Percentiles rank a stretch among this genome's conserved stretches.
Conservation (phyloP, 2,329 filamentous ascomycete species). For the Claviceps africana region DNA sequence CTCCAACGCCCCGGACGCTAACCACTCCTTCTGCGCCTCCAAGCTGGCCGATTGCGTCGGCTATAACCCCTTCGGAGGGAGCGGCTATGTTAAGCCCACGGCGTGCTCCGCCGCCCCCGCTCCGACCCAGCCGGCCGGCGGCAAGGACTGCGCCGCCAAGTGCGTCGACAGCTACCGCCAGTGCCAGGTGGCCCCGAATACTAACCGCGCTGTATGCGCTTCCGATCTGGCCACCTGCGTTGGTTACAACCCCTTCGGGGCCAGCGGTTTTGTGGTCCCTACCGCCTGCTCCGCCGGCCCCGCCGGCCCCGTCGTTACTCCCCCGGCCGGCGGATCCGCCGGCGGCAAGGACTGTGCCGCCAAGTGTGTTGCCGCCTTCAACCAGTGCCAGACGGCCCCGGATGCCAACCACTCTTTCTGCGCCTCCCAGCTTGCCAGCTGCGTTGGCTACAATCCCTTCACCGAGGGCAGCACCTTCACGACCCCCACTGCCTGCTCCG, state of each 20-base stretch:
- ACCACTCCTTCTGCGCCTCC: slow-evolving; percentile 13
- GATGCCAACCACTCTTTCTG: slow-evolving; percentile 13
- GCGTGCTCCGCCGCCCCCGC: slow-evolving; percentile 7
- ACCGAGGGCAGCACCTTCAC: slow-evolving; percentile 4
- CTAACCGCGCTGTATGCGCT: slow-evolving; percentile 14
- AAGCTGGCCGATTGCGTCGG: slow-evolving; percentile 13
- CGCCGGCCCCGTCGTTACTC: not conserved
- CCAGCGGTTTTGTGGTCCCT: slow-evolving; percentile 7
- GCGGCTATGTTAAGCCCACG: slow-evolving; percentile 6
- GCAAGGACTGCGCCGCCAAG: slow-evolving; percentile 9
- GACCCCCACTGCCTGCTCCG: slow-evolving; percentile 10
- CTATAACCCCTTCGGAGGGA: slow-evolving; percentile 12
- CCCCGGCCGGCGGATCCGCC: slow-evolving; percentile 10
- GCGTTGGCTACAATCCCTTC: slow-evolving; percentile 15
- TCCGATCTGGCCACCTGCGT: slow-evolving; percentile 13
- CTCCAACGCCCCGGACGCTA: slow-evolving; percentile 9
- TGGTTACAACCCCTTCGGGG: slow-evolving; percentile 14
- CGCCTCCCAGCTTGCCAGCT: slow-evolving; percentile 11
- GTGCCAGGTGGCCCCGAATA: slow-evolving; percentile 9
- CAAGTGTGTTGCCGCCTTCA: slow-evolving; percentile 8
- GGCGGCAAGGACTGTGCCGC: slow-evolving; percentile 10
- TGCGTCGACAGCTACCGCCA: slow-evolving; percentile 8
- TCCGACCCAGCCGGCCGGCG: slow-evolving; percentile 9
- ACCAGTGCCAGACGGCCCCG: slow-evolving; percentile 10
- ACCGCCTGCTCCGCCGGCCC: slow-evolving; percentile 7